Evolutionary conservation across 106 monocot species (phyloP), one percentile per base, ranked within the genome.

Genomic region (Phalaenopsis aphrodite): DNA sequence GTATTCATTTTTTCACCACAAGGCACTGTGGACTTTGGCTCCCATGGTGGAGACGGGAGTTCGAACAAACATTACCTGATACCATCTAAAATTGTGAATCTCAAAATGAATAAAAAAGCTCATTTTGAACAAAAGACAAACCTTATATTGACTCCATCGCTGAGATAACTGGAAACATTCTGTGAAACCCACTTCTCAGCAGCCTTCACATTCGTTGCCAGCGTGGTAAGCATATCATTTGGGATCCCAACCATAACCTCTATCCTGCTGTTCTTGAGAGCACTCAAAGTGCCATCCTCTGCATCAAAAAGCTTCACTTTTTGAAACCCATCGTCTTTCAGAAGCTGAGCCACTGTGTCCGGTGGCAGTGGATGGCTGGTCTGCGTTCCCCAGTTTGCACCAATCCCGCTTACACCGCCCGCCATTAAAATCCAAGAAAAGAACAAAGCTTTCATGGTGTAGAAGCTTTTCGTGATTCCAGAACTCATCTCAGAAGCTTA

Each of bases 181-280:
- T 82, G 81, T 30, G 89, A 87, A 19, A 96, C 95, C 93, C 93
- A 96, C 1, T 84, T 75, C 80, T 91, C 80, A 0, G 95, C 95
- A 0, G 85, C 83, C 68, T 85, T 87, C 58, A 88, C 43, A 21
- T 79, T 89, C 14, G 88, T 78, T 5, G 95, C 89, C 21, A 96
- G 79, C 38, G 78, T 64, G 57, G 30, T 19, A n/a, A 96, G 86
- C 91, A 96, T 82, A 41, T 96, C 95, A 56, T 96, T 96, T 3
- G 95, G 95, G 77, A 96, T 93, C 73, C 95, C 93, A 2, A 96
- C 95, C 95, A 96, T 96, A 45, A 93, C 95, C 84, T 96, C 88
- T 19, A 96, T 86, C 41, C 91, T 87, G 49, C 85, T 91, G 81
- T 90, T 89, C 82, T 77, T 88, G 3, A 96, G 84, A 23, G 91